These are phyloP conservation scores for Deinandra increscens DNA, from an alignment of 129 eudicot species.

Conservation along the genomic window DNA sequence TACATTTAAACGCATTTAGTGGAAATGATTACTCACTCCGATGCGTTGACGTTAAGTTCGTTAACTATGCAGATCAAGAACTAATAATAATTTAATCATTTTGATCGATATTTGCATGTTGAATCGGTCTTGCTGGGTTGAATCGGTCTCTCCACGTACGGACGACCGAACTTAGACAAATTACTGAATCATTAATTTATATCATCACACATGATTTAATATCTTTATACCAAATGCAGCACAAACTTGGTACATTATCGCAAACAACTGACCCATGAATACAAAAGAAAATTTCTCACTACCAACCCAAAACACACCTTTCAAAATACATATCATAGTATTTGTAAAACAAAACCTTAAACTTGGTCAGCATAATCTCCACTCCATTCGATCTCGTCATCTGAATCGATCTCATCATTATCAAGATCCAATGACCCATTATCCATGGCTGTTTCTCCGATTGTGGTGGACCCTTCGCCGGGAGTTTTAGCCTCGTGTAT, in stretches of 20 bases:
- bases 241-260: slow-evolving; percentile 14
- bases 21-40: slow-evolving; percentile 6
- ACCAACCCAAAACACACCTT: slow-evolving; percentile 25
- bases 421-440: slow-evolving; percentile 45
- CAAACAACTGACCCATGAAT: neutral
- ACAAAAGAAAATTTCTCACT: no score
- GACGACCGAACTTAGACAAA: no score
- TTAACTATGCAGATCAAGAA: neutral
- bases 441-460: slow-evolving; percentile 25
- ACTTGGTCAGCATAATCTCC: slow-evolving; percentile 39
- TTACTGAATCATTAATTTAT: slow-evolving; percentile 3
- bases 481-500: slow-evolving; percentile 69
- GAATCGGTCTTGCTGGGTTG: no score
- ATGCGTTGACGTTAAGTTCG: slow-evolving; percentile 29
- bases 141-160: slow-evolving; percentile 2
- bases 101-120: slow-evolving; percentile 7
- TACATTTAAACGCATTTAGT: neutral
- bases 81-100: neutral
- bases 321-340: neutral
- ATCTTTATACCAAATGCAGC: slow-evolving; percentile 19
- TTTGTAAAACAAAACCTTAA: slow-evolving; percentile 24
- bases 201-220: neutral
- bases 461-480: slow-evolving; percentile 38
- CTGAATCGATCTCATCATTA: slow-evolving; percentile 45
- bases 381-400: slow-evolving; percentile 55